Conservation (phyloP, 192 early-diverging fungal genomes). For the Coemansia sp. region DNA sequence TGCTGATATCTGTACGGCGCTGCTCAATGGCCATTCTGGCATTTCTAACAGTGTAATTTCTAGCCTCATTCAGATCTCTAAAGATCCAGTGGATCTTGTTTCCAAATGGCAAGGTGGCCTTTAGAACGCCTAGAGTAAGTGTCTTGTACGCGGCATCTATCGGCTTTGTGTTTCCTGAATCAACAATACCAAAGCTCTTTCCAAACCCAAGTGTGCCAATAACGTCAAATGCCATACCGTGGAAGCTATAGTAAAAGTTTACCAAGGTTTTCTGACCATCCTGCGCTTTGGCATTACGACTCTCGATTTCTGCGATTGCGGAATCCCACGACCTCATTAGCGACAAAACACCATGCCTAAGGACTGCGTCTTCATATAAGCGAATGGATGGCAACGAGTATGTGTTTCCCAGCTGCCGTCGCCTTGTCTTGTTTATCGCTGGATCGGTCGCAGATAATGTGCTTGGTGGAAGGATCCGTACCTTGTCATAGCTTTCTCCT, state of each 20-base stretch:
- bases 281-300: background rate
- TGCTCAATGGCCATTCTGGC: conserved; percentile 11
- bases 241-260: conserved; percentile 42
- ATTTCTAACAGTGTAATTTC: conserved; percentile 7
- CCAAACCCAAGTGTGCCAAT: conserved; percentile 45
- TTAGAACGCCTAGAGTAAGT: conserved; percentile 10
- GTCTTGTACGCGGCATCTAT: conserved; percentile 22
- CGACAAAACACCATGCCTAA: conserved; percentile 25
- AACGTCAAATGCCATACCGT: conserved; percentile 33
- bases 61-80: background rate
- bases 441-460: conserved; percentile 42
- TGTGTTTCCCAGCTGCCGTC: conserved; percentile 28
- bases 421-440: conserved; percentile 26
- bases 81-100: conserved; percentile 18
- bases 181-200: conserved; percentile 19
- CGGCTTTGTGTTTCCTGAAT: conserved; percentile 9
- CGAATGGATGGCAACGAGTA: conserved; percentile 28
- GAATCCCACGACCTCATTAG: conserved; percentile 37
- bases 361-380: conserved; percentile 16
- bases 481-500: conserved; percentile 25
- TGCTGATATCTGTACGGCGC: background rate
- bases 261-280: background rate
- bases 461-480: conserved; percentile 12
- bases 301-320: background rate
- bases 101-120: conserved; percentile 10